Base-by-base conservation (phyloP, 805 yeast genomes). In the Priceomyces haplophilus region DNA sequence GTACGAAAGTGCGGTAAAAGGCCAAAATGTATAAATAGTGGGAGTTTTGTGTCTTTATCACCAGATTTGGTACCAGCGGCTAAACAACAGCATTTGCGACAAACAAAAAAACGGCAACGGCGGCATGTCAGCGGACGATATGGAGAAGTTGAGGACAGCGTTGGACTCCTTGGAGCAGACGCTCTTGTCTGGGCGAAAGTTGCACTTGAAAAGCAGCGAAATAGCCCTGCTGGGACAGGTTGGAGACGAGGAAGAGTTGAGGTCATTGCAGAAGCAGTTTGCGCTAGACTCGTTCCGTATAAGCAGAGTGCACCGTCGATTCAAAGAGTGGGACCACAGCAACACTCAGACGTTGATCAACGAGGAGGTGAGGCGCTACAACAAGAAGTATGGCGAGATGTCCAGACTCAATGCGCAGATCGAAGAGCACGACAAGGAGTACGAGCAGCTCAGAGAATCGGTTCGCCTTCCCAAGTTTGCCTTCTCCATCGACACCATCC, bases 201-300 rank as follows among this genome's bases (percentile, higher is more conserved):
- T 55, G 25, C 40, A 50, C 18, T 20, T 39, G 15, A 16, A 34
- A 11, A 46, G 29, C 31, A 20, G 30, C 20, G 38, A 40, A 20
- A 19, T 50, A 37, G 27, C 32, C 15, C 17, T 24, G 12, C 38
- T 29, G n/a, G 34, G 18, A 32, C 27, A 34, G 37, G 38, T 37
- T 16, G 42, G 33, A 25, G 44, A 25, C 8, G 19, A 17, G 15
- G 36, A 35, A 13, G 45, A 36, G 25, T 21, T 48, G 5, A 44
- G 27, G 37, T 38, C 37, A 25, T 38, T 46, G 10, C 51, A 52
- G 37, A 56, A 50, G 42, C 44, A 52, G 31, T 54, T 53, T 32
- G 49, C 67, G 2, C 48, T 68, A 13, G 74, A 67, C 42, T 67
- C 74, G 18, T 65, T 64, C 44, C 41, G 54, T 18, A 58, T 65